Percentiles rank a stretch among this genome's conserved stretches.
These are phyloP conservation scores for Sordariomycetes sp. DNA, from an alignment of 2,329 filamentous ascomycete species.

Conservation along the genomic window DNA sequence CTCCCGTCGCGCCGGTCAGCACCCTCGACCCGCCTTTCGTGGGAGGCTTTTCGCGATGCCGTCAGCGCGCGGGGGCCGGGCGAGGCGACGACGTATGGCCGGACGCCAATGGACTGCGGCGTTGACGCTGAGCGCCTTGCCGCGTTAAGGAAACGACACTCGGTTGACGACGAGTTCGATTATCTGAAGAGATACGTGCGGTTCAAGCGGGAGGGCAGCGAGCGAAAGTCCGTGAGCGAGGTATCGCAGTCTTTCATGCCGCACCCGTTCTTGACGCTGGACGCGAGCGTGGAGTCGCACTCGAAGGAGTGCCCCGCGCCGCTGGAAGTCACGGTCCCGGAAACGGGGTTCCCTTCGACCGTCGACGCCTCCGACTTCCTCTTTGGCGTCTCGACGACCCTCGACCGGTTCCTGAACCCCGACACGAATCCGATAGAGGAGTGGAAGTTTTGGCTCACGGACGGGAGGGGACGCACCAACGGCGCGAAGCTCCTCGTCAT, in stretches of 20 bases:
- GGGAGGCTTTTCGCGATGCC: not conserved
- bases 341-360: constrained; percentile 32
- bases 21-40: not conserved
- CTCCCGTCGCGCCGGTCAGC: not conserved
- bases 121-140: constrained; percentile 26
- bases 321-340: constrained; percentile 34
- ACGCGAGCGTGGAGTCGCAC: constrained; percentile 26
- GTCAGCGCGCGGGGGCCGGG: not conserved
- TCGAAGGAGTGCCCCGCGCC: constrained; percentile 32
- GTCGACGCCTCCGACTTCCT: constrained; percentile 43
- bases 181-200: constrained; percentile 43
- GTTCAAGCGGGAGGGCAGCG: constrained; percentile 31
- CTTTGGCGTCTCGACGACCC: constrained; percentile 43
- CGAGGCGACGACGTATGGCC: constrained; percentile 8
- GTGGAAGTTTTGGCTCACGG: constrained; percentile 47
- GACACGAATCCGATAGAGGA: constrained; percentile 41
- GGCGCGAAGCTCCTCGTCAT: constrained; percentile 19
- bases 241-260: constrained; percentile 32
- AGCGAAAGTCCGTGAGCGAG: constrained; percentile 36
- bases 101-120: constrained; percentile 24
- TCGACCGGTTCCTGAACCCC: constrained; percentile 33
- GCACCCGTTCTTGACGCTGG: constrained; percentile 30
- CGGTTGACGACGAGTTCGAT: constrained; percentile 35
- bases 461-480: constrained; percentile 31
- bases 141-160: constrained; percentile 27